phyloP scores from a whole-genome alignment of 768 basidiomycete genomes.

The Mycena latifolia region DNA sequence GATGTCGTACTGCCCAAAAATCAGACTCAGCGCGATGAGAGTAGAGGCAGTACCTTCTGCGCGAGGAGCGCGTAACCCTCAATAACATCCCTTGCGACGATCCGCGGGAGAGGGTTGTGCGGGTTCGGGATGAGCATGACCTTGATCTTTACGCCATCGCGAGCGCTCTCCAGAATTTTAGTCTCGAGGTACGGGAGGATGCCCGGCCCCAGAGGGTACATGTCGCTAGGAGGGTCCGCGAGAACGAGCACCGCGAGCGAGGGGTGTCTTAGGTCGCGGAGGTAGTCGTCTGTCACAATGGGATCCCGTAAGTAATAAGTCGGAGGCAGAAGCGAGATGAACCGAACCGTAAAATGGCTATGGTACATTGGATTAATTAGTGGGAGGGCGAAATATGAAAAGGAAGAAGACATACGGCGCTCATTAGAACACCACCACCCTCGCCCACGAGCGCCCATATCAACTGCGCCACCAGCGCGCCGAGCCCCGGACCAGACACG shows the following conservation, averaged over 20 bases:
- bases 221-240: conserved; percentile 15
- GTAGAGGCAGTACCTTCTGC: conserved; percentile 22
- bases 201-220: conserved; percentile 27
- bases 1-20: conserved; percentile 38
- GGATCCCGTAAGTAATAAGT: too few species aligned
- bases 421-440: conserved; percentile 33
- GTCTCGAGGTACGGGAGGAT: conserved; percentile 39
- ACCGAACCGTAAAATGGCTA: conserved; percentile 28
- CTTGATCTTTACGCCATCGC: conserved; percentile 36
- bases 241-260: conserved; percentile 17
- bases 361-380: too few species aligned
- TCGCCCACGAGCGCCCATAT: conserved; percentile 33
- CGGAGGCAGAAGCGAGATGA: neutral
- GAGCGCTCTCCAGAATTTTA: conserved; percentile 32
- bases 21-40: neutral
- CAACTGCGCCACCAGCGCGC: conserved; percentile 30
- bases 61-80: conserved; percentile 37
- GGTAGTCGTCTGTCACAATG: conserved; percentile 34
- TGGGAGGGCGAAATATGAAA: too few species aligned
- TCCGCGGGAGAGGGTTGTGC: conserved; percentile 45
- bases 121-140: conserved; percentile 46
- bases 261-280: conserved; percentile 31
- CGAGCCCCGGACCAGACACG: conserved; percentile 32
- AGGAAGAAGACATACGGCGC: conserved; percentile 19
- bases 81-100: conserved; percentile 38